phyloP scores from a whole-genome alignment of 805 yeast genomes.

The Pichia kluyveri region DNA sequence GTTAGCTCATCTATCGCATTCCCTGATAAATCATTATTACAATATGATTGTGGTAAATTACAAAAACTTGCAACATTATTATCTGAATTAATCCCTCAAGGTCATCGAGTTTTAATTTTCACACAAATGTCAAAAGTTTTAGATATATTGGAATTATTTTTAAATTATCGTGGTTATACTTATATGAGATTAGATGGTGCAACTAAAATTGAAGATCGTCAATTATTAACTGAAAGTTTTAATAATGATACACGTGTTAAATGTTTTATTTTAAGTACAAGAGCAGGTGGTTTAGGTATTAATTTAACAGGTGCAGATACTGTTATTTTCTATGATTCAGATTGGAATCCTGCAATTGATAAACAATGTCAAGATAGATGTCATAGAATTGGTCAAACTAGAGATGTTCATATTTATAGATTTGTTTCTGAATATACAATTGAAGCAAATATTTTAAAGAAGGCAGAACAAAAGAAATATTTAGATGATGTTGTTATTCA shows the following conservation, averaged over 20 bases:
- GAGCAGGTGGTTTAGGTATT: conserved; percentile 98
- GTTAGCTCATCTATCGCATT: conserved; percentile 85
- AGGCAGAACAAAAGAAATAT: conserved; percentile 91
- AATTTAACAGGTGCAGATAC: conserved; percentile 98
- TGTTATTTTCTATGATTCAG: conserved; percentile 95
- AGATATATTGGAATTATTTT: conserved; percentile 85
- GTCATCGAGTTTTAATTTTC: conserved; percentile 91
- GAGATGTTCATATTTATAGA: conserved; percentile 96
- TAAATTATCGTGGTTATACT: conserved; percentile 89
- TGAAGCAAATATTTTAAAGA: conserved; percentile 86
- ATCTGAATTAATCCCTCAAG: conserved; percentile 70
- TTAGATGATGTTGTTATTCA: conserved; percentile 92
- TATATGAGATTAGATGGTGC: conserved; percentile 96
- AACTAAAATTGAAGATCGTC: conserved; percentile 95
- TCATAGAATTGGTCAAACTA: conserved; percentile 96
- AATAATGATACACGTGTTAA: conserved; percentile 80
- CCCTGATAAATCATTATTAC: conserved; percentile 87
- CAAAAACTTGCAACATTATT: conserved; percentile 74
- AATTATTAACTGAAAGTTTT: conserved; percentile 84
- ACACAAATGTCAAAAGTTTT: conserved; percentile 97
- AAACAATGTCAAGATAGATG: conserved; percentile 98
- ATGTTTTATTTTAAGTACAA: conserved; percentile 84
- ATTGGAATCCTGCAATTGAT: conserved; percentile 99
- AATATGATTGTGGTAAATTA: conserved; percentile 94
- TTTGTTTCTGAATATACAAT: conserved; percentile 94